Evolutionary conservation across 306 rosid genomes (phyloP), one percentile per base, ranked within the genome.

Genomic region (Lathyrus sativus): DNA sequence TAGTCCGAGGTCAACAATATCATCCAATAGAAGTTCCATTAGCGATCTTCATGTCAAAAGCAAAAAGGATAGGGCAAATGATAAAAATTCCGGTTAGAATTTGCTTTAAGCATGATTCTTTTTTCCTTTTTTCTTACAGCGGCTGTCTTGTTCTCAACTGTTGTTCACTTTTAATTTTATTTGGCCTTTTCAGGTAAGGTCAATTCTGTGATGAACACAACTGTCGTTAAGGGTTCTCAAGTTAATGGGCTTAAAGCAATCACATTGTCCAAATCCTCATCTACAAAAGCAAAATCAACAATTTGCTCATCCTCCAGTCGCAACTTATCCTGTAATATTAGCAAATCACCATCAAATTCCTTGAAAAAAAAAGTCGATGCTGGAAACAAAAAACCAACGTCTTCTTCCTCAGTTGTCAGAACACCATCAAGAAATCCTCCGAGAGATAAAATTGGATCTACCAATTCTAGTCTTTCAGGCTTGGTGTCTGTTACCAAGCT

Each of bases 21-120:
- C 80, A 19, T 77, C 80, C 70, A 91, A 84, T 80, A 95, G 91
- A 82, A 87, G 78, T 50, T 90, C 96, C 12, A 59, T 83, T 31
- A 84, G 93, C 31, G 78, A 71, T 68, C 73, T 65, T 26, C 84
- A 61, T 76, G 35, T 72, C 69, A 80, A 79, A 71, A 55, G 17
- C 26, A 89, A 71, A 72, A 84, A 76, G 66, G 87, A 81, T 61
- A 82, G 62, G 53, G 71, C 62, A 53, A 90, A 75, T 77, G 68
- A 54, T 49, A 42, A 81, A 70, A 64, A 74, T 68, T 88, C 96
- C 81, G 86, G 85, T 81, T 49, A 73, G 78, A 76, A 62, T 51
- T 64, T 81, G 11, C 72, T 68, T 75, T 31, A 31, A 55, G 59
- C 58, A 8, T 51, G 6, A 41, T 28, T 68, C 39, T 26, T 9